phyloP scores from a whole-genome alignment of 148 eudicot species.

The Vaccinium macrocarpon region DNA sequence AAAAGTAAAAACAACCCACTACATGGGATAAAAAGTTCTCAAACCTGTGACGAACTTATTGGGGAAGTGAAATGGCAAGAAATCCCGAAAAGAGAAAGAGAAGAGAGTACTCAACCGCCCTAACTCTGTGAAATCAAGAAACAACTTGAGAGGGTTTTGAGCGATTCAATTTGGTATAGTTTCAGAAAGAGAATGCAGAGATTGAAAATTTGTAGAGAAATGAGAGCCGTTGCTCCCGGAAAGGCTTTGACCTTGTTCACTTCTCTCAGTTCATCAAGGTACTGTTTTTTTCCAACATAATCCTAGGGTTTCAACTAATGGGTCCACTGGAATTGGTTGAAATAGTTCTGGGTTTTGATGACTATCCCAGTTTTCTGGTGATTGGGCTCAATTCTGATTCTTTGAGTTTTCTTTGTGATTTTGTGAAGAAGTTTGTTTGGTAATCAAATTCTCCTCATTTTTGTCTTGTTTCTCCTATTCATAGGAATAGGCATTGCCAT shows the following conservation, averaged over 20 bases:
- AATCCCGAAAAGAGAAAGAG: neutral
- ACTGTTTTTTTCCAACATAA: neutral
- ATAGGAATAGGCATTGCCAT: too few species aligned
- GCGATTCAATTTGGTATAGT: neutral
- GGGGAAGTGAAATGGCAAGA: neutral
- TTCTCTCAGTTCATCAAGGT: slow-evolving; percentile 40
- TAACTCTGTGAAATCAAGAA: neutral
- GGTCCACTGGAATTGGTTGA: neutral
- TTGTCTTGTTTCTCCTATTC: neutral
- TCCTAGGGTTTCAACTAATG: neutral
- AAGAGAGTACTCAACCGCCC: neutral
- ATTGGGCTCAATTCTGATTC: neutral
- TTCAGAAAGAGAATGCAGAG: slow-evolving; percentile 32
- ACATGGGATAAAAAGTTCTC: neutral
- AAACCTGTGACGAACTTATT: too few species aligned
- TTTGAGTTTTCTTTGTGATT: neutral
- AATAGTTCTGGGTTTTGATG: neutral
- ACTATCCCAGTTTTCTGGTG: neutral
- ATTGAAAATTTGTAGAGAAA: slow-evolving; percentile 30
- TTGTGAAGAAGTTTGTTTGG: neutral
- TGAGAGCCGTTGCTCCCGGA: slow-evolving; percentile 31
- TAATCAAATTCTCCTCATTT: neutral
- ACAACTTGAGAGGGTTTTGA: neutral
- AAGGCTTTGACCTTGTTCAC: slow-evolving; percentile 31
- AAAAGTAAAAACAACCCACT: neutral